Conservation (phyloP, 2,329 filamentous ascomycete genomes). For the Alternaria viburni region DNA sequence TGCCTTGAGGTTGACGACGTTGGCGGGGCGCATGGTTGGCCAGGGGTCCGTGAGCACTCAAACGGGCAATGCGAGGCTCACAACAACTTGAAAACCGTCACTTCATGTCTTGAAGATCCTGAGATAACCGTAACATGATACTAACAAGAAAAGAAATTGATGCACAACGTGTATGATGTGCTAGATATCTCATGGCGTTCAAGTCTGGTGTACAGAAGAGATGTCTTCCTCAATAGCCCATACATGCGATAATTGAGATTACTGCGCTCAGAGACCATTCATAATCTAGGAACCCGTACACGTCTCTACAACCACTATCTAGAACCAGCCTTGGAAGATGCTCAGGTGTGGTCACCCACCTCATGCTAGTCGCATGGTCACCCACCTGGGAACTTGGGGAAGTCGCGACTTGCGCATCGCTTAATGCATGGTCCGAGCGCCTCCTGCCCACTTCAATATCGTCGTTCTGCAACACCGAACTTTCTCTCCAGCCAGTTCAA, state of each 20-base stretch:
- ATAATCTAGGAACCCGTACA: fast-evolving
- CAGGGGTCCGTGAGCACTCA: constrained; percentile 27
- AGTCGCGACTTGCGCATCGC: constrained; percentile 18
- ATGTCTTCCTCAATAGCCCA: background rate
- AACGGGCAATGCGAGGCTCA: constrained; percentile 21
- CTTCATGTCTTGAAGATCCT: background rate
- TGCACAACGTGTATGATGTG: background rate
- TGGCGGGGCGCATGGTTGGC: constrained; percentile 31
- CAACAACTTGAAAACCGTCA: constrained; percentile 1
- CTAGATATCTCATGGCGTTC: background rate
- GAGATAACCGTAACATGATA: too few relatives aligned
- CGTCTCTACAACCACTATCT: background rate
- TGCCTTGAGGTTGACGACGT: constrained; percentile 38
- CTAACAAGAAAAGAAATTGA: too few relatives aligned
- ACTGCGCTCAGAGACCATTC: background rate
- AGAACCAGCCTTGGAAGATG: background rate
- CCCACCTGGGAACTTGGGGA: constrained; percentile 11
- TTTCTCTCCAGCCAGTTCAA: constrained; percentile 34
- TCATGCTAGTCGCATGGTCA: constrained; percentile 8
- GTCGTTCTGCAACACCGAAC: constrained; percentile 21
- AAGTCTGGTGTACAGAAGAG: background rate
- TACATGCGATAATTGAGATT: background rate
- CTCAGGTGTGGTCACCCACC: constrained; percentile 6
- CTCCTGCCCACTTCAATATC: constrained; percentile 19
- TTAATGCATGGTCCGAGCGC: constrained; percentile 17